Conservation (phyloP, 2,329 filamentous ascomycete species). For the Pestalotiopsis sp. region DNA sequence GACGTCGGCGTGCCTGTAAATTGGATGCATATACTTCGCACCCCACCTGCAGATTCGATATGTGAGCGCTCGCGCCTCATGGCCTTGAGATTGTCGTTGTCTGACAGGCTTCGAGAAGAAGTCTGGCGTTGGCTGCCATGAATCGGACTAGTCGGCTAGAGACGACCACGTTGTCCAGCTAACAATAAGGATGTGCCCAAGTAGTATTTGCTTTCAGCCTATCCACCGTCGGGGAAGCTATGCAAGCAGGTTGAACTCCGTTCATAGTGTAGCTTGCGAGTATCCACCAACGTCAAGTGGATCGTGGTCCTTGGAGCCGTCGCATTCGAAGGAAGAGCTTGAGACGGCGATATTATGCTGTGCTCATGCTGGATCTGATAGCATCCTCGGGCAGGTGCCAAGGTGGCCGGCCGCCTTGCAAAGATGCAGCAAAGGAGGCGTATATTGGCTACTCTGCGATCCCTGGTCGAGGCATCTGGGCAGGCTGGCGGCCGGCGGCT, state of each 20-base stretch:
- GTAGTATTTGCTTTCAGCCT: neutral
- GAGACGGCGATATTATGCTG: neutral
- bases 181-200: neutral
- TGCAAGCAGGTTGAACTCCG: neutral
- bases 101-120: conserved; percentile 10
- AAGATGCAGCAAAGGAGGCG: neutral
- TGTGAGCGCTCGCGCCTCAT: neutral
- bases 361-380: neutral
- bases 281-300: neutral
- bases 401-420: neutral
- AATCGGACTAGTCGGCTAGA: neutral
- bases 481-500: neutral
- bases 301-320: neutral
- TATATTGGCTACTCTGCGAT: neutral
- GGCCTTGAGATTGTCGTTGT: neutral
- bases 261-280: neutral
- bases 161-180: neutral
- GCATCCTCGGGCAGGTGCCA: neutral
- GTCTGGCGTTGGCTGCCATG: conserved; percentile 4
- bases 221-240: neutral
- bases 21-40: neutral
- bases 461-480: neutral
- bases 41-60: conserved; percentile 7
- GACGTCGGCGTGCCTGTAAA: conserved; percentile 11
- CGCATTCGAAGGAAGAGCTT: neutral